Evolutionary conservation across 108 stramenopile species (phyloP), one percentile per base, ranked within the genome.

Genomic region (Nitzschia sp.): DNA sequence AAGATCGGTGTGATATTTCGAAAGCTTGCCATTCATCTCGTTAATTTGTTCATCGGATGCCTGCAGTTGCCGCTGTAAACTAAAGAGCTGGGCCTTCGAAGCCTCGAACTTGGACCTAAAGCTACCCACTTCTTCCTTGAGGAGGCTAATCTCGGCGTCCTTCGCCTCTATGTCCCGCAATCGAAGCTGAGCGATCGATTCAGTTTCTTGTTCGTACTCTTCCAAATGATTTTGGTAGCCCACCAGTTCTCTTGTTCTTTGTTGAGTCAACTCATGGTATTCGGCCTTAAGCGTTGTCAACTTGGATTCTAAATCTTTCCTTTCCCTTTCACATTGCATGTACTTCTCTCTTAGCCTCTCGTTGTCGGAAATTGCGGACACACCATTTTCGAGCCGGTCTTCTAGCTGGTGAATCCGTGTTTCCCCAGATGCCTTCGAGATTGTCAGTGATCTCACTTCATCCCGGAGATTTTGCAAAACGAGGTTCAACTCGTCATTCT

Each of bases 1-100:
- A 15, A 64, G 18, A n/a, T 64, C 56, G n/a, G 28, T 6, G 21
- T 45, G 23, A 13, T 61, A 59, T 23, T 28, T 61, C 32, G 64
- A 53, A 19, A 72, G 23, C n/a, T 18, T 46, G 2, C 3, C n/a
- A 26, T 72, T 32, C 3, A 42, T 42, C 6, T 6, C 38, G 13
- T 6, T 9, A 42, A 42, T 6, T 13, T 13, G 6, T 9, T 42
- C 38, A 9, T 42, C 38, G 9, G 38, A 42, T 6, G 38, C 13
- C 13, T 13, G 38, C 38, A 42, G 9, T 42, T 42, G 38, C 6
- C 6, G 38, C 38, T 42, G 9, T 42, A 42, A 13, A 42, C 13
- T 42, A 13, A 42, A 42, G 38, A 42, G 9, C 38, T 42, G 6
- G 9, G 38, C 13, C 9, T 42, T 42, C 13, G 38, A 42, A 6